Conservation (phyloP, 1,284 basidiomycete genomes). For the Pisolithus thermaeus region DNA sequence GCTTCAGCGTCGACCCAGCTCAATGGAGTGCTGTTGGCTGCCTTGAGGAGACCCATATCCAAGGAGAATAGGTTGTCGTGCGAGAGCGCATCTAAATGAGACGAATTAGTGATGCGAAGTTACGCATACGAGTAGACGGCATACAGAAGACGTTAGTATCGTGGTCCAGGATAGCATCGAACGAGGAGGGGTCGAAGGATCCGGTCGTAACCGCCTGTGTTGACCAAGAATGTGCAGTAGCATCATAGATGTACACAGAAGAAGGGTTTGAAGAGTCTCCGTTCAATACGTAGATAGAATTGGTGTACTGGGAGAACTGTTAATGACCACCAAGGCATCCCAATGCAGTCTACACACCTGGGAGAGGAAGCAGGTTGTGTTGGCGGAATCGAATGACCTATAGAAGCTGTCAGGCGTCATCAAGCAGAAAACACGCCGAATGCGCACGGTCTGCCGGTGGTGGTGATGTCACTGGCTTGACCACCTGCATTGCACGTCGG, state of each 20-base stretch:
- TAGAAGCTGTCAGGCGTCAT: constrained; percentile 5
- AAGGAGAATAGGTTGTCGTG: constrained; percentile 57
- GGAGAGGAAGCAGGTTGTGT: constrained; percentile 69
- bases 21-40: constrained; percentile 51
- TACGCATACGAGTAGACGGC: constrained; percentile 10
- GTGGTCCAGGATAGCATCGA: constrained; percentile 74
- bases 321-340: not conserved
- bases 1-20: constrained; percentile 58
- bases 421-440: not conserved
- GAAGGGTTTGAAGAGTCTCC: constrained; percentile 64
- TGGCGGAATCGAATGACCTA: constrained; percentile 63
- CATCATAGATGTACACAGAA: constrained; percentile 65
- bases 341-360: constrained; percentile 33
- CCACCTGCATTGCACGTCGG: constrained; percentile 32
- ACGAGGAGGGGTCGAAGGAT: constrained; percentile 50
- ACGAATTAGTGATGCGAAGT: constrained; percentile 3
- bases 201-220: constrained; percentile 48
- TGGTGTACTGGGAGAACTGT: constrained; percentile 48
- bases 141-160: constrained; percentile 82
- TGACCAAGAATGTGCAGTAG: constrained; percentile 57
- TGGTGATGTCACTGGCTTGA: constrained; percentile 55
- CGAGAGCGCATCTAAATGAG: constrained; percentile 52
- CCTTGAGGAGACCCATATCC: constrained; percentile 57
- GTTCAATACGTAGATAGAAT: constrained; percentile 76
- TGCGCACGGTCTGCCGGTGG: constrained; percentile 61